Percentiles rank a stretch among this genome's conserved stretches.
Evolutionary conservation across 805 yeast species (phyloP).

Genomic region (Candida sithepensis): DNA sequence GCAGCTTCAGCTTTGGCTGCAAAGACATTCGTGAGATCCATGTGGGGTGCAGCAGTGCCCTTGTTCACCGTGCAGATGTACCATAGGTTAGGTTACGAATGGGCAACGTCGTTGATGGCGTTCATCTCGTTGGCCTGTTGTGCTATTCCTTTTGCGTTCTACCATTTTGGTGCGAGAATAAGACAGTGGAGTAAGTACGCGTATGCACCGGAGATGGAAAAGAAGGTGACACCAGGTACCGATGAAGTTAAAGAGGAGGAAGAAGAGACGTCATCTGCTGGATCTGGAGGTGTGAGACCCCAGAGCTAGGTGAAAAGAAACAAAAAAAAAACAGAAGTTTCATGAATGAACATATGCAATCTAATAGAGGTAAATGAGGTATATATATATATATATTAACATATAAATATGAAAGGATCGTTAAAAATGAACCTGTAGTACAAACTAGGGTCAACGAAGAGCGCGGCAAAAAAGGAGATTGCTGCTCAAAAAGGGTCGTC

Average conservation of each 20-base stretch:
- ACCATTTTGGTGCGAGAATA: constrained; percentile 40
- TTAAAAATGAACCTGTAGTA: no score
- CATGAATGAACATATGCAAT: no score
- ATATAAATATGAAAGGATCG: no score
- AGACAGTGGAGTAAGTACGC: constrained; percentile 59
- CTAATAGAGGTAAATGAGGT: no score
- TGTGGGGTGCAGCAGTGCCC: constrained; percentile 51
- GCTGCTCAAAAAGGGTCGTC: no score
- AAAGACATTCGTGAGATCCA: constrained; percentile 52
- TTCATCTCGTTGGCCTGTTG: constrained; percentile 52
- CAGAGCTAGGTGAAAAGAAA: no score
- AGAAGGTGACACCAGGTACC: no score
- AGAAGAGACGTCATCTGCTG: not conserved
- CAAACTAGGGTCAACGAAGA: no score
- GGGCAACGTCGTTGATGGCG: constrained; percentile 51
- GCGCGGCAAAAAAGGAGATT: no score
- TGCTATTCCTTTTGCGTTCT: constrained; percentile 45
- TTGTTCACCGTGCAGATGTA: constrained; percentile 62
- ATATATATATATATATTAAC: no score
- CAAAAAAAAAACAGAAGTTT: no score
- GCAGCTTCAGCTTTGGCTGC: constrained; percentile 60
- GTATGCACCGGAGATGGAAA: constrained; percentile 30
- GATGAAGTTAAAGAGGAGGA: not conserved
- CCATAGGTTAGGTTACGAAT: constrained; percentile 44
- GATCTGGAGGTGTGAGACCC: no score